Percentiles rank a stretch among this genome's conserved stretches.
phyloP scores from a whole-genome alignment of 2,329 filamentous ascomycete genomes.

The Exophiala oligosperma region DNA sequence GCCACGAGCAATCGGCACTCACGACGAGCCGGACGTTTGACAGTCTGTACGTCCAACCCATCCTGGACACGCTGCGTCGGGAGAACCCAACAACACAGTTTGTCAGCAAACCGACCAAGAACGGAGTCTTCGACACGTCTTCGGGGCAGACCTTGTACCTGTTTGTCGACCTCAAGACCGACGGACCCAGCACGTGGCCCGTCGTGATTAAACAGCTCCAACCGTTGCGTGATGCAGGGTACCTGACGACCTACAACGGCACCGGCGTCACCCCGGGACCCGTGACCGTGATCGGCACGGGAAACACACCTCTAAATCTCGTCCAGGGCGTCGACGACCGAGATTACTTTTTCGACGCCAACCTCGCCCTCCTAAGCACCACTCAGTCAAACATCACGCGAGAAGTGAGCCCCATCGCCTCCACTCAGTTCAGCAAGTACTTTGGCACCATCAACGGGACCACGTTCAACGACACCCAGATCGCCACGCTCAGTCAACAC shows the following conservation, averaged over 20 bases:
- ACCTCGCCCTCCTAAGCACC: constrained; percentile 50
- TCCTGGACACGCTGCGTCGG: constrained; percentile 55
- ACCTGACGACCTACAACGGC: constrained; percentile 55
- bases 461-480: constrained; percentile 46
- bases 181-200: constrained; percentile 56
- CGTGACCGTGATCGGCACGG: constrained; percentile 64
- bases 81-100: constrained; percentile 58
- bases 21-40: constrained; percentile 40
- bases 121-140: constrained; percentile 61
- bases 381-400: constrained; percentile 47
- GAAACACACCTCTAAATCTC: constrained; percentile 53
- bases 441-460: constrained; percentile 47
- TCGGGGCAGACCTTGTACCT: constrained; percentile 61
- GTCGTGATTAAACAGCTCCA: constrained; percentile 57
- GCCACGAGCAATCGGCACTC: constrained; percentile 40
- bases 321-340: constrained; percentile 46
- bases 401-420: constrained; percentile 55
- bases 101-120: constrained; percentile 52
- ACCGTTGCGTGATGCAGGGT: constrained; percentile 55
- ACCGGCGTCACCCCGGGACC: constrained; percentile 48
- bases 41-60: constrained; percentile 49
- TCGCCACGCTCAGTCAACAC: constrained; percentile 53
- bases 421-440: constrained; percentile 48
- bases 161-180: constrained; percentile 65
- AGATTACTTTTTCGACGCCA: constrained; percentile 63